A percentile compares a stretch with the other conserved stretches of the same genome.
phyloP scores from a whole-genome alignment of 371 early-diverging fungal genomes.

The Haplosporangium sp. region DNA sequence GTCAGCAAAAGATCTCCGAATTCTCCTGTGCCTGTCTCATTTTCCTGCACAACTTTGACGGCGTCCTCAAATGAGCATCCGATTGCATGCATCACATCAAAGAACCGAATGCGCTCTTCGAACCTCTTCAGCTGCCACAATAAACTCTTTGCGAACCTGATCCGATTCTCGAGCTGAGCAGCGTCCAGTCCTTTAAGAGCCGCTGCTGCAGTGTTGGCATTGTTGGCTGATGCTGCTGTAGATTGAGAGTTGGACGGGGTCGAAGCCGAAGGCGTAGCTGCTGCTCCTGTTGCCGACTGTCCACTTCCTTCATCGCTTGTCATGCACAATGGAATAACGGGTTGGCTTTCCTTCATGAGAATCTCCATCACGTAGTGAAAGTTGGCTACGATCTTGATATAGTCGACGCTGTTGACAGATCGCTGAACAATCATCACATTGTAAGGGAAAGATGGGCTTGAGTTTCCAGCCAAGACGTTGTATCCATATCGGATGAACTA shows the following conservation, averaged over 20 bases:
- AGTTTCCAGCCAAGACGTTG: slow-evolving; percentile 27
- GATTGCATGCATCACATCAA: slow-evolving; percentile 65
- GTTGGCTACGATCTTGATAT: slow-evolving; percentile 60
- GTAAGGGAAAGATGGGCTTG: slow-evolving; percentile 56
- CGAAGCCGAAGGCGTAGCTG: slow-evolving; percentile 29
- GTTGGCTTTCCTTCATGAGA: slow-evolving; percentile 59
- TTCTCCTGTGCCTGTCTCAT: slow-evolving; percentile 21
- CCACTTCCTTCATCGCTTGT: slow-evolving; percentile 14
- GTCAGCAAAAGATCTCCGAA: slow-evolving; percentile 38
- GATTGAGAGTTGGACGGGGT: slow-evolving; percentile 18
- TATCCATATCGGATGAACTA: slow-evolving; percentile 56
- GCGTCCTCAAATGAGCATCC: slow-evolving; percentile 63
- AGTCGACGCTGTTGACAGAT: slow-evolving; percentile 29
- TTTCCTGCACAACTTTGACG: slow-evolving; percentile 38
- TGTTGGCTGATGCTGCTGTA: slow-evolving; percentile 9
- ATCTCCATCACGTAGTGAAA: slow-evolving; percentile 68
- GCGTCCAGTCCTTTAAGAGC: slow-evolving; percentile 36
- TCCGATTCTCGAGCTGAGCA: slow-evolving; percentile 57
- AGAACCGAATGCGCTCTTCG: slow-evolving; percentile 55
- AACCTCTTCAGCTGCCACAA: slow-evolving; percentile 63
- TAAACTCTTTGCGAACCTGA: slow-evolving; percentile 62
- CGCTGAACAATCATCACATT: slow-evolving; percentile 59
- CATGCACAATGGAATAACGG: slow-evolving; percentile 14
- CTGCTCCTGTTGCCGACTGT: slow-evolving; percentile 5
- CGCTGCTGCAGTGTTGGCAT: slow-evolving; percentile 6